Percentiles rank a stretch among this genome's conserved stretches.
These are phyloP conservation scores for Helicocarpus griseus DNA, from an alignment of 2,329 filamentous ascomycete species.

Conservation along the genomic window DNA sequence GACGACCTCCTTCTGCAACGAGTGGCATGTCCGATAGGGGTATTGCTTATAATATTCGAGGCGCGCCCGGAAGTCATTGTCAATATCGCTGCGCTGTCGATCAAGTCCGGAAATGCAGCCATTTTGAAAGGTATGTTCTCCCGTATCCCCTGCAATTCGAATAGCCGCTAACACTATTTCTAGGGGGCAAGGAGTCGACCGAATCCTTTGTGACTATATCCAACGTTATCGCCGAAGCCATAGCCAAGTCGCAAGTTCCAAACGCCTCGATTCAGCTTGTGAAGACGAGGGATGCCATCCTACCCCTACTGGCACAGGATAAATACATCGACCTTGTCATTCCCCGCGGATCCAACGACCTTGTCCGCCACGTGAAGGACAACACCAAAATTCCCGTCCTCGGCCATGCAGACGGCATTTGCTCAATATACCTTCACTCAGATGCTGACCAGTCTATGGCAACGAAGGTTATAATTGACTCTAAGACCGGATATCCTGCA, in stretches of 20 bases:
- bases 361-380: conserved; percentile 81
- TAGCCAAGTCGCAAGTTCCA: conserved; percentile 64
- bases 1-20: conserved; percentile 77
- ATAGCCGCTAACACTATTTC: conserved; percentile 5
- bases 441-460: conserved; percentile 67
- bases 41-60: conserved; percentile 97
- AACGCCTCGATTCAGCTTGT: conserved; percentile 87
- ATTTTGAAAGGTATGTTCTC: conserved; percentile 67
- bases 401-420: conserved; percentile 91
- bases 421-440: conserved; percentile 71
- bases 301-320: conserved; percentile 77
- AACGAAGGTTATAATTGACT: conserved; percentile 69
- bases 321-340: conserved; percentile 90
- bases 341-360: conserved; percentile 79
- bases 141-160: background rate
- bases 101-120: conserved; percentile 95
- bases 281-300: conserved; percentile 81
- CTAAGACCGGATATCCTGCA: conserved; percentile 89
- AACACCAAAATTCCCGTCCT: conserved; percentile 91
- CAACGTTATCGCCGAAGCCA: conserved; percentile 67
- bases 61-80: conserved; percentile 95
- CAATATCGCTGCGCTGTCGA: conserved; percentile 89
- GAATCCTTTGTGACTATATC: conserved; percentile 93
- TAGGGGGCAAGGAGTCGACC: conserved; percentile 85
- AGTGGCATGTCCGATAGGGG: conserved; percentile 88